Evolutionary conservation across 2,329 filamentous ascomycete genomes (phyloP).

Genomic region (Talaromyces sp.): DNA sequence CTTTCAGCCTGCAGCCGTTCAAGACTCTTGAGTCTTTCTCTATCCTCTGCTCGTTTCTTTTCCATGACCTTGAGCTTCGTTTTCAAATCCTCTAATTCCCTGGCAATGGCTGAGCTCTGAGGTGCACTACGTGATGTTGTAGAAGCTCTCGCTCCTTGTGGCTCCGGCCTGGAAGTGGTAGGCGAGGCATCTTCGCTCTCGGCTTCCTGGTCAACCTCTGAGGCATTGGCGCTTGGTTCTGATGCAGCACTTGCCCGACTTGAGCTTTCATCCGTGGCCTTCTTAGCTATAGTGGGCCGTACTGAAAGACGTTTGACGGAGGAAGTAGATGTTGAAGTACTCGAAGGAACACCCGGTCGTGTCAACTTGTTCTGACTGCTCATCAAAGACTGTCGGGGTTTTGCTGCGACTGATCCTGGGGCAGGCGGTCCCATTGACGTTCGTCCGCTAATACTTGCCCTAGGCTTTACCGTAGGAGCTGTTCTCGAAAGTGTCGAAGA

Average conservation of each 20-base stretch:
- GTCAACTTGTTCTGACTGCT: constrained; percentile 33
- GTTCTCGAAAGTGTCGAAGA: constrained; percentile 51
- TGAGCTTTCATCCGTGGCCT: constrained; percentile 28
- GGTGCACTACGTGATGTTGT: constrained; percentile 43
- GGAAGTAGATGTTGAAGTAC: constrained; percentile 24
- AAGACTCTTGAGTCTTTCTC: constrained; percentile 75
- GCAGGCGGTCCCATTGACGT: constrained; percentile 67
- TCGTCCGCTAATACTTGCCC: constrained; percentile 55
- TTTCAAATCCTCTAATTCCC: constrained; percentile 82
- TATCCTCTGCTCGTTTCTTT: constrained; percentile 78
- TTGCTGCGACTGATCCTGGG: constrained; percentile 29
- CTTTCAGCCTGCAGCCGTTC: constrained; percentile 66
- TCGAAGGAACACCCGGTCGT: constrained; percentile 29
- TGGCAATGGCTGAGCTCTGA: constrained; percentile 50
- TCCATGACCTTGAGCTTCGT: constrained; percentile 83
- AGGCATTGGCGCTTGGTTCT: constrained; percentile 30
- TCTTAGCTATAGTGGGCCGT: constrained; percentile 28
- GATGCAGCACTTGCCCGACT: constrained; percentile 26
- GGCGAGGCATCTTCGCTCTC: constrained; percentile 23
- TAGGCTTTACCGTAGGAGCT: constrained; percentile 48
- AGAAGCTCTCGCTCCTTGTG: constrained; percentile 25
- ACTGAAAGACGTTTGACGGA: constrained; percentile 35
- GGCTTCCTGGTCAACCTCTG: constrained; percentile 25
- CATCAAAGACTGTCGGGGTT: constrained; percentile 41
- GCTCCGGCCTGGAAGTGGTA: constrained; percentile 25